Conservation (phyloP, 2,329 filamentous ascomycete species). For the Monosporascus sp. region DNA sequence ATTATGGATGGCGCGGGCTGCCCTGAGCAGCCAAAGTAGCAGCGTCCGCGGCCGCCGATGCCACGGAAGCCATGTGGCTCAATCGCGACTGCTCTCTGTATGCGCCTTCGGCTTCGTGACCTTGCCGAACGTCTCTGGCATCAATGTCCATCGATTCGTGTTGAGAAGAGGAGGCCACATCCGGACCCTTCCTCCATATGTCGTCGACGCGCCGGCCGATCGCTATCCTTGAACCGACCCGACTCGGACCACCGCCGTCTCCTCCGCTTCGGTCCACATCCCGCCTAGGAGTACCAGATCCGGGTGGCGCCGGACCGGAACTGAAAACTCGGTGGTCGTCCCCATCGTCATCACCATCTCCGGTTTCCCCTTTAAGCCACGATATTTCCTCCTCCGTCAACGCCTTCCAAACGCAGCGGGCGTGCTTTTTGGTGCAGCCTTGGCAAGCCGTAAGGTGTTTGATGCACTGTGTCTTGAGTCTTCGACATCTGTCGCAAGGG, state of each 20-base stretch:
- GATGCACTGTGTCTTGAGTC: conserved; percentile 74
- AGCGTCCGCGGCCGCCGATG: conserved; percentile 26
- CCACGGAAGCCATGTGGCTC: conserved; percentile 32
- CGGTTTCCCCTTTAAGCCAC: conserved; percentile 27
- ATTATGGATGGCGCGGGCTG: conserved; percentile 7
- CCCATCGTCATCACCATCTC: conserved; percentile 24
- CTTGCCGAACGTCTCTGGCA: conserved; percentile 17
- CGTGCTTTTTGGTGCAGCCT: conserved; percentile 86
- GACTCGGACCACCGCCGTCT: conserved; percentile 16
- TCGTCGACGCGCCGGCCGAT: conserved; percentile 24
- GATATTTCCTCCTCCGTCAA: conserved; percentile 66
- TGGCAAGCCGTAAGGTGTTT: conserved; percentile 84
- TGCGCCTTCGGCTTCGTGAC: conserved; percentile 9
- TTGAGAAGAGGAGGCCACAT: conserved; percentile 10
- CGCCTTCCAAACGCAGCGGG: conserved; percentile 80
- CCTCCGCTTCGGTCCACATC: conserved; percentile 15
- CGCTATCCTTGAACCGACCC: conserved; percentile 19
- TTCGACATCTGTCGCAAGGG: conserved; percentile 77
- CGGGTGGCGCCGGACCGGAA: conserved; percentile 13
- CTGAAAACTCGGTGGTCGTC: conserved; percentile 21
- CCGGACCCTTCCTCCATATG: conserved; percentile 26
- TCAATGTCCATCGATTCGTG: conserved; percentile 28
- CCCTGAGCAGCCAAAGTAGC: conserved; percentile 15
- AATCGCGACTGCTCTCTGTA: conserved; percentile 23
- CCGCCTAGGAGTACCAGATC: conserved; percentile 14